phyloP scores from a whole-genome alignment of 2,329 filamentous ascomycete genomes.

The Monilinia fructigena region DNA sequence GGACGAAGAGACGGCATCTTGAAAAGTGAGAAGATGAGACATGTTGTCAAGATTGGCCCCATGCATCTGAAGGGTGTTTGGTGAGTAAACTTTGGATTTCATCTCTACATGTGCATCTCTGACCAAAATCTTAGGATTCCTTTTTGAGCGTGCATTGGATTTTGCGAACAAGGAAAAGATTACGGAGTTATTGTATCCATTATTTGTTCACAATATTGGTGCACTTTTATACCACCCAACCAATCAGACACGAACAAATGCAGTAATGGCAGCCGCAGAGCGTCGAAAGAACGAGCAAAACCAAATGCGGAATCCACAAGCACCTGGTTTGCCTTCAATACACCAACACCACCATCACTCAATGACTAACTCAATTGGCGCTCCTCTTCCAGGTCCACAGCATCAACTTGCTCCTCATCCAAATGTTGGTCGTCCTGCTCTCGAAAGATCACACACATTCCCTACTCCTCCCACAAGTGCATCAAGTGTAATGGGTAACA shows the following conservation, averaged over 20 bases:
- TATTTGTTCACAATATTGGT: constrained; percentile 97
- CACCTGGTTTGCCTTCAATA: constrained; percentile 64
- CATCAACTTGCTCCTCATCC: constrained; percentile 63
- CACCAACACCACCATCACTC: constrained; percentile 63
- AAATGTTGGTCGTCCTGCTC: constrained; percentile 68
- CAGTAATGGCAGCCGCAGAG: constrained; percentile 83
- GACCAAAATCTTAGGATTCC: constrained; percentile 69
- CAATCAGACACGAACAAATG: constrained; percentile 77
- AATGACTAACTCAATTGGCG: constrained; percentile 59
- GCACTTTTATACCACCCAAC: constrained; percentile 90
- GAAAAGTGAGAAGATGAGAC: constrained; percentile 94
- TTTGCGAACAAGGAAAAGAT: constrained; percentile 99
- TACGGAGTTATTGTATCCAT: constrained; percentile 87
- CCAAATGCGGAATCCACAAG: constrained; percentile 58
- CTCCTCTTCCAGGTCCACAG: constrained; percentile 50
- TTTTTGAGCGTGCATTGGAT: constrained; percentile 94
- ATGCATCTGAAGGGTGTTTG: constrained; percentile 99
- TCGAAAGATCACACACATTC: constrained; percentile 89
- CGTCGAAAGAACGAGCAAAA: constrained; percentile 70
- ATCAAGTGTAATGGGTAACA: constrained; percentile 74
- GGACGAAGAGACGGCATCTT: constrained; percentile 92
- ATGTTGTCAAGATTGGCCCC: constrained; percentile 97
- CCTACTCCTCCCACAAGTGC: constrained; percentile 91
- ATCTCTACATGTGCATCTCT: constrained; percentile 22
- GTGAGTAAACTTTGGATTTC: constrained; percentile 53